Base-by-base conservation (phyloP, 2,329 filamentous ascomycete genomes). In the Penicillium sp. region DNA sequence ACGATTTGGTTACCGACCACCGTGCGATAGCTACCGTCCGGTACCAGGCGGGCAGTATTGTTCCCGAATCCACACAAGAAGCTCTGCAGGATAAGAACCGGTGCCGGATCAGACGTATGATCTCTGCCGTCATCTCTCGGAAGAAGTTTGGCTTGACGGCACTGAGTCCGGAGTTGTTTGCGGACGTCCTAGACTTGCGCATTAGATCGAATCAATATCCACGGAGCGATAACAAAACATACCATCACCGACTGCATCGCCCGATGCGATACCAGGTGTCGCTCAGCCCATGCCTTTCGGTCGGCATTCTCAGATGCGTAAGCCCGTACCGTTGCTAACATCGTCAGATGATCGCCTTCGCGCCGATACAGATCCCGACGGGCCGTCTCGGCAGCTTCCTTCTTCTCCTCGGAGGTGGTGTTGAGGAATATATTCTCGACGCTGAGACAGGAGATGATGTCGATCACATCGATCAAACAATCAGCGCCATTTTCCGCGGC, bases 391-490 rank as follows among this genome's bases (percentile, higher is more conserved):
- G 82, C 82, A 56, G 80, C 75, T 62, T 85, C 81, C 56, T 81
- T 81, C 54, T 77, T 80, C 58, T 85, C 82, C 59, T 85, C 82
- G 0, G 80, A 82, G 2, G 78, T 77, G 4, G 81, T 74, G 53
- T 82, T 81, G 4, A 85, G 67, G 64, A 85, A 86, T 27, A 87
- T 79, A 59, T 81, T 84, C 62, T 87, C 84, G 1, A 85, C 82
- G 54, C 80, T 84, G n/a, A 87, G 74, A 40, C 80, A 81, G 0
- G 84, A 81, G 44, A 86, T 88, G 49, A 96, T 87, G 64, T 97
- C 94, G 56, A 99, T 92, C 4, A 85, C 86, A 60, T 96, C 90
- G 0, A 86, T 71, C 1, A 96, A 74, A 61, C 91, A 95, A 60
- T 89, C 83, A 44, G 81, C 82, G 38, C 87, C 82, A 0, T 86